Base-by-base conservation (phyloP, 202 grass and related monocot species). In the Musa balbisiana region DNA sequence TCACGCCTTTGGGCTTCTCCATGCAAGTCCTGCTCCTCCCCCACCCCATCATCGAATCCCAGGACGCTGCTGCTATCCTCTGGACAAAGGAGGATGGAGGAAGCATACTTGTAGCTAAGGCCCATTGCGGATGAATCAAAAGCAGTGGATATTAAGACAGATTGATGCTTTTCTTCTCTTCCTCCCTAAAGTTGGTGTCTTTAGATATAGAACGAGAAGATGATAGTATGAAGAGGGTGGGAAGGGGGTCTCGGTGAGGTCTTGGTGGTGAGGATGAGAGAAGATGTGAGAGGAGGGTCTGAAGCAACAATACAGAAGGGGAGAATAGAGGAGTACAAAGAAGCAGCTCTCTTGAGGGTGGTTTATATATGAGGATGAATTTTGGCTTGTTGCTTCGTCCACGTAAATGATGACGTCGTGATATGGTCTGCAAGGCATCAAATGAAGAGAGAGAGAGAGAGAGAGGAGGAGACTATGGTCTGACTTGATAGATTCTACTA, bases 1-100 rank as follows among this genome's bases (percentile, higher is more conserved):
- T 65, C 62, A 19, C 14, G 33, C 49, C 58, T 51, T 81, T 50
- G 77, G 52, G 56, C 73, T 73, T 72, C 85, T 71, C 53, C 56
- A 15, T 60, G 53, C 22, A 64, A 74, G 24, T 71, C 80, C 81
- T 65, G 59, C 74, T 15, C 79, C 54, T 54, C 81, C 1, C 51
- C 68, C 9, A 23, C 23, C 19, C 56, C 72, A 22, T 72, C 80
- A 58, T 86, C 76, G 50, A 92, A 79, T 11, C 53, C 63, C 63
- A 65, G 63, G 22, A 65, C 5, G 63, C 21, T 65, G 23, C 25
- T 65, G 49, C 52, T 72, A n/a, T 72, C 70, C 70, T 72, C 70
- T 13, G 70, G 5, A 19, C 70, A 72, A 2, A 72, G 50, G 11
- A 72, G 29, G 50, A 53, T 53, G 49, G 51, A 72, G n/a, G 51